Conservation (phyloP, 805 yeast species). For the Yamadazyma endophytica region DNA sequence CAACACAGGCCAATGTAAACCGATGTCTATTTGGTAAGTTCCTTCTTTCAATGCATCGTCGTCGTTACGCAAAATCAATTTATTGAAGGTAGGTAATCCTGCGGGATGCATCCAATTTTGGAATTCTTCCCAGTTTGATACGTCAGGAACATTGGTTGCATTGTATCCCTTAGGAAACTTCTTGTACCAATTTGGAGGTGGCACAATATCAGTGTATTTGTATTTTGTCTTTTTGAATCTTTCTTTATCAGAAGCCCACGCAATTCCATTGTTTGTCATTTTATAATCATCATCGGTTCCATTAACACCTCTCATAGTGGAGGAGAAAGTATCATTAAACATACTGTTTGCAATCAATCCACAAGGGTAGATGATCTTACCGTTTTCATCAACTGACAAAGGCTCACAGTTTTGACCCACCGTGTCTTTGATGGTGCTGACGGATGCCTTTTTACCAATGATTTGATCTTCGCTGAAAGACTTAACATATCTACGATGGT, state of each 20-base stretch:
- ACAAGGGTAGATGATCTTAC: conserved; percentile 68
- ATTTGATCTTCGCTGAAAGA: conserved; percentile 43
- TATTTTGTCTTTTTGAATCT: conserved; percentile 41
- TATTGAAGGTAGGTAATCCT: conserved; percentile 38
- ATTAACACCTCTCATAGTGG: conserved; percentile 32
- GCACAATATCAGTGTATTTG: conserved; percentile 32
- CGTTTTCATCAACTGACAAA: conserved; percentile 31
- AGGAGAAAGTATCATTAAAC: conserved; percentile 64
- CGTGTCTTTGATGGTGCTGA: conserved; percentile 30
- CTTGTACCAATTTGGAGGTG: conserved; percentile 46
- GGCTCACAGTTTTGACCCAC: conserved; percentile 46
- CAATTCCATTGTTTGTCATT: conserved; percentile 37
- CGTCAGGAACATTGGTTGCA: conserved; percentile 39
- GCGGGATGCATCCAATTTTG: conserved; percentile 46
- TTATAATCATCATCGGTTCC: conserved; percentile 27
- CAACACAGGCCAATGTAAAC: conserved; percentile 75
- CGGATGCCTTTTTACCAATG: conserved; percentile 35
- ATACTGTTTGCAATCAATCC: conserved; percentile 79
- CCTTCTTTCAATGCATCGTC: conserved; percentile 53
- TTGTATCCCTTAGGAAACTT: conserved; percentile 41
- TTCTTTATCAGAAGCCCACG: conserved; percentile 36
- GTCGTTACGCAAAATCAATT: conserved; percentile 59
- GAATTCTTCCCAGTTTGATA: conserved; percentile 39
- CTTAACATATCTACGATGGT: conserved; percentile 42
- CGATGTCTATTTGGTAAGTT: conserved; percentile 59